Evolutionary conservation across 2,329 filamentous ascomycete genomes (phyloP).

Genomic region (Colletotrichum musae): DNA sequence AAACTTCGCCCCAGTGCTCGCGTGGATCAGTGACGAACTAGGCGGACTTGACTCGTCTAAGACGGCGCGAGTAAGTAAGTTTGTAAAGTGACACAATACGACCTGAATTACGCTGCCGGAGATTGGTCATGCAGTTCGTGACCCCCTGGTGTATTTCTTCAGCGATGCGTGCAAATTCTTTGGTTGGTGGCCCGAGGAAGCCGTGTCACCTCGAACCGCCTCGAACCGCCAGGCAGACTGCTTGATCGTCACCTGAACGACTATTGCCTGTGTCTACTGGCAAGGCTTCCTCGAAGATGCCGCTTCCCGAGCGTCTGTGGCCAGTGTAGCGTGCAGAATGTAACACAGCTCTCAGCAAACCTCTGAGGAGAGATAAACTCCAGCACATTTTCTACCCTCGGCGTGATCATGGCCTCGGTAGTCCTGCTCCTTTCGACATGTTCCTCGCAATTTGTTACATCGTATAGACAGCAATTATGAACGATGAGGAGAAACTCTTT

Average conservation of each 20-base stretch:
- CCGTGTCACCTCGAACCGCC: too few relatives aligned
- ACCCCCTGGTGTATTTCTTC: neutral
- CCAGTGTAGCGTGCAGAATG: neutral
- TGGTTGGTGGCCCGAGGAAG: neutral
- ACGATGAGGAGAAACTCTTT: conserved; percentile 8
- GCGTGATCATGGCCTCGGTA: too few relatives aligned
- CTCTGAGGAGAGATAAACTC: neutral
- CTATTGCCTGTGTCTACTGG: neutral
- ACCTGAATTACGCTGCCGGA: neutral
- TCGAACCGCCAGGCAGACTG: too few relatives aligned
- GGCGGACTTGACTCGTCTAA: conserved; percentile 27
- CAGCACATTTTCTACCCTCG: too few relatives aligned
- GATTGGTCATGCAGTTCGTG: neutral
- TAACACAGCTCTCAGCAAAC: neutral
- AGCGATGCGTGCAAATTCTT: neutral
- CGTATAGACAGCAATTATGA: neutral
- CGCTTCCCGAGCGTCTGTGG: neutral
- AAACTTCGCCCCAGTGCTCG: conserved; percentile 28
- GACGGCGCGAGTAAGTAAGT: conserved; percentile 20
- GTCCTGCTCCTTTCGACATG: too few relatives aligned
- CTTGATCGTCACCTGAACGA: neutral
- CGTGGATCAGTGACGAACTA: conserved; percentile 31
- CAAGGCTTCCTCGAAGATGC: conserved; percentile 18
- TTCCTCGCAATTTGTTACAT: too few relatives aligned
- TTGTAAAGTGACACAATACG: neutral